A percentile compares a stretch with the other conserved stretches of the same genome.
Conservation (phyloP, 352 stramenopile genomes). For the Globisporangium takayamanum region DNA sequence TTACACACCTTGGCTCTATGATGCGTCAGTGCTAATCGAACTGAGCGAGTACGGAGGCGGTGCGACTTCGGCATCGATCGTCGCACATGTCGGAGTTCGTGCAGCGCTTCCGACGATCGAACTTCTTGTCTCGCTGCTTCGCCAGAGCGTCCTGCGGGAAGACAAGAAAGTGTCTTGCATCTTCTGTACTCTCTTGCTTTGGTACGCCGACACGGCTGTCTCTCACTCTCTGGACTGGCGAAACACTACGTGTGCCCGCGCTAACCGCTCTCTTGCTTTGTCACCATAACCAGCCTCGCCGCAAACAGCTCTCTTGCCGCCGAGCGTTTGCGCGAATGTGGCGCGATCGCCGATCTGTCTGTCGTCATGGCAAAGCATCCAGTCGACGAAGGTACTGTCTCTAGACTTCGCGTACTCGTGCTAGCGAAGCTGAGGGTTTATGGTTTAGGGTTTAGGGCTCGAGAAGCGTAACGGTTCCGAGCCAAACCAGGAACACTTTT, state of each 20-base stretch:
- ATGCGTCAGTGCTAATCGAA: constrained; percentile 40
- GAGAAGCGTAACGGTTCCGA: no score
- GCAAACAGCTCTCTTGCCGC: constrained; percentile 39
- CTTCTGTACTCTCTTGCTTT: constrained; percentile 57
- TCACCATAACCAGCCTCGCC: constrained; percentile 25
- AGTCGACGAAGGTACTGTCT: constrained; percentile 51
- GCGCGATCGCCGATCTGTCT: constrained; percentile 58
- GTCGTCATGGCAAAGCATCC: constrained; percentile 72
- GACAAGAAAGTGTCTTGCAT: constrained; percentile 71
- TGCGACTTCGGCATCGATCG: constrained; percentile 25
- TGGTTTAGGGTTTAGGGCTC: no score
- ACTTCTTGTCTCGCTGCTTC: constrained; percentile 37
- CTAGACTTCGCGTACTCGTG: no score
- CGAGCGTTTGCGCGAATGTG: constrained; percentile 33
- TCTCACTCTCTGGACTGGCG: no score
- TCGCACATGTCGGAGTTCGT: constrained; percentile 18
- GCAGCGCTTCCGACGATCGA: constrained; percentile 27
- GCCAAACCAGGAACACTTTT: no score
- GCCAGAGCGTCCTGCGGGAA: constrained; percentile 48
- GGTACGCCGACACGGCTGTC: no score
- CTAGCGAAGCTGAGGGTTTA: no score
- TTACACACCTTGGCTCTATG: background rate
- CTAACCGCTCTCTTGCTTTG: background rate
- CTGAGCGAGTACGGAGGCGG: constrained; percentile 51
- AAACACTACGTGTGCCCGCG: background rate